Base-by-base conservation (phyloP, 805 yeast genomes). In the Wickerhamiella alocasiicola region DNA sequence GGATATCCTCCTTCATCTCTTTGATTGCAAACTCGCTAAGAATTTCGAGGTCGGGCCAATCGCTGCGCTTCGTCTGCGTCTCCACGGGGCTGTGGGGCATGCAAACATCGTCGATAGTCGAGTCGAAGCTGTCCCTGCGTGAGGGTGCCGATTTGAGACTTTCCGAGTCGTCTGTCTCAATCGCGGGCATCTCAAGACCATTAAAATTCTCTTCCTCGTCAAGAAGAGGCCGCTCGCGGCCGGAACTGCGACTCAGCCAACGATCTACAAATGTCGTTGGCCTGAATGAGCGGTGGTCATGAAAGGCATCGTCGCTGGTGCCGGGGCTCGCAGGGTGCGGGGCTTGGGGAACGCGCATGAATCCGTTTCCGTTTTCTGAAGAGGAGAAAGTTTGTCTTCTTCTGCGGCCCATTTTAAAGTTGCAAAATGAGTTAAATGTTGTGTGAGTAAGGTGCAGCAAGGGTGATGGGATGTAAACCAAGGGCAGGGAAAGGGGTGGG, bases 21-120 rank as follows among this genome's bases (percentile, higher is more conserved):
- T 79, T 79, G 24, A 63, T 66, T 1, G 84, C 76, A 60, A 76
- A 88, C 46, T 85, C 94, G 48, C 77, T 78, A 48, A 88, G 63
- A 0, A 81, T 73, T 24, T 64, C 54, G 13, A 83, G 63, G 54
- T 91, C 96, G 1, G 97, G 98, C 97, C 97, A 88, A 34, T 58
- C 52, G 21, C 51, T 49, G 13, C 51, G 48, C 12, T 49, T 44
- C 26, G 53, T 52, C 6, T 46, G 46, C 26, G 46, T 46, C 19
- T 53, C 62, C 9, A 49, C 53, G 2, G 55, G 51, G 9, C 54
- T 44, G 47, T 78, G 85, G 0, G 94, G 95, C 57, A 84, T 75
- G 54, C 95, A 88, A 19, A 88, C 98, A 60, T 88, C 98, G 55
- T 80, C 87, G 44, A 88, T 62, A 1, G 95, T 81, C 0, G 94